Conservation (phyloP, 331 rosid species). For the Malus hybrid region DNA sequence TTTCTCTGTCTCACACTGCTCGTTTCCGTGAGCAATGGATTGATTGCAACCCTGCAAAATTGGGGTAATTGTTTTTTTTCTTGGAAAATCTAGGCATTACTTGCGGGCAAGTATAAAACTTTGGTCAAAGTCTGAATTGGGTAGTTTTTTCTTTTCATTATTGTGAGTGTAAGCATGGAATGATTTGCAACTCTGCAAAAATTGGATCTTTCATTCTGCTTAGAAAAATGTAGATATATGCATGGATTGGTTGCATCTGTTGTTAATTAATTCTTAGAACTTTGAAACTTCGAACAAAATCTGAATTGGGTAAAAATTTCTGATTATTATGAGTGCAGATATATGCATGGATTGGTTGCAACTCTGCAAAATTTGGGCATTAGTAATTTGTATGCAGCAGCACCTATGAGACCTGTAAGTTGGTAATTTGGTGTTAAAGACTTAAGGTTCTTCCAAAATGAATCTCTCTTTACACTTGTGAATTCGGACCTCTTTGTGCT, state of each 20-base stretch:
- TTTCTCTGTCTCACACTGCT: not conserved
- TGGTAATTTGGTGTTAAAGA: not conserved
- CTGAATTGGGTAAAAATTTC: too few species aligned
- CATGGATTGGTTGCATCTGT: not conserved
- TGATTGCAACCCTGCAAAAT: too few species aligned
- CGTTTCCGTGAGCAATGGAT: not conserved
- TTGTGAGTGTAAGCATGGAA: too few species aligned
- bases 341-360: slow-evolving; percentile 86
- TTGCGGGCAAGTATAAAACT: too few species aligned
- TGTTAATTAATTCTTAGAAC: too few species aligned
- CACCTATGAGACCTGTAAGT: slow-evolving; percentile 74
- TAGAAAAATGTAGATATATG: not conserved
- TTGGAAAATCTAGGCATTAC: too few species aligned
- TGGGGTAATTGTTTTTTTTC: too few species aligned
- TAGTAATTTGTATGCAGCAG: slow-evolving; percentile 81
- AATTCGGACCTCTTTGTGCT: not conserved
- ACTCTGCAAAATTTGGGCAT: slow-evolving; percentile 71
- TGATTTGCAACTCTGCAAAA: too few species aligned
- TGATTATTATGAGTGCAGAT: slow-evolving; percentile 34
- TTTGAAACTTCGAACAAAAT: too few species aligned
- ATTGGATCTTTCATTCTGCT: too few species aligned
- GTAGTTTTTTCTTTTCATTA: too few species aligned
- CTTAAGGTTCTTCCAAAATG: not conserved
- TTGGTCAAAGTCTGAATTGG: too few species aligned
- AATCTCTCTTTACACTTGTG: not conserved